Evolutionary conservation across 2,329 filamentous ascomycete genomes (phyloP).

Genomic region (Hypoxylon sp.): DNA sequence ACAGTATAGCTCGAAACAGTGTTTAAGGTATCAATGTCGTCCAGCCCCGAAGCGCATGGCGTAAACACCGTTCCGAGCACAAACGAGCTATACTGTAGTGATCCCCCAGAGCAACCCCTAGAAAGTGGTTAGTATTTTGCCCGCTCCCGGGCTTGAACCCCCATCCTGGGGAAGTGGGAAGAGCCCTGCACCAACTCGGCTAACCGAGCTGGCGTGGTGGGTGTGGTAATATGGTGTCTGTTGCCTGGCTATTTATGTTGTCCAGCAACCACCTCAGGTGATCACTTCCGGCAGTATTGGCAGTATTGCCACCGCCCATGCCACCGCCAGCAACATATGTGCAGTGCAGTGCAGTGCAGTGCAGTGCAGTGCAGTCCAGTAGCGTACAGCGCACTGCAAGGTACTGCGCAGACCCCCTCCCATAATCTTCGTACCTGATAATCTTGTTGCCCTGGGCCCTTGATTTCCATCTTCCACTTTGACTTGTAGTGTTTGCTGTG

Average conservation of each 20-base stretch:
- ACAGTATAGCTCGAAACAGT: slow-evolving; percentile 25
- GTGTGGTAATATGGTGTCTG: slow-evolving; percentile 3
- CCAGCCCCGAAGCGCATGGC: slow-evolving; percentile 14
- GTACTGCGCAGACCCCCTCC: background rate
- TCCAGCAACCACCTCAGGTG: background rate
- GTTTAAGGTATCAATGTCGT: slow-evolving; percentile 14
- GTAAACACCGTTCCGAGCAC: slow-evolving; percentile 25
- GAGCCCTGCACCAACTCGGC: slow-evolving; percentile 2
- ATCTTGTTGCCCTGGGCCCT: background rate
- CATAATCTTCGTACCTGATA: background rate
- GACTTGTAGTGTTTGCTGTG: background rate
- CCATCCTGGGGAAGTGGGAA: background rate
- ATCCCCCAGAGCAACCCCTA: background rate
- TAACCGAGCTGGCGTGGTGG: slow-evolving; percentile 1
- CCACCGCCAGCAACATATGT: background rate
- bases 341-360: background rate
- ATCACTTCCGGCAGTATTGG: background rate
- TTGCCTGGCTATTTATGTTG: background rate
- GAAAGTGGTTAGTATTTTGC: slow-evolving; percentile 16
- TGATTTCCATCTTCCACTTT: background rate
- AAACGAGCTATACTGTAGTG: slow-evolving; percentile 14
- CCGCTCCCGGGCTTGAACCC: slow-evolving; percentile 13
- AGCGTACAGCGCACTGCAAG: no score
- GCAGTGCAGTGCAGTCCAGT: background rate
- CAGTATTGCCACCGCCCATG: no score